Evolutionary conservation across 1,284 basidiomycete genomes (phyloP).

Genomic region (Thecaphora thlaspeos): DNA sequence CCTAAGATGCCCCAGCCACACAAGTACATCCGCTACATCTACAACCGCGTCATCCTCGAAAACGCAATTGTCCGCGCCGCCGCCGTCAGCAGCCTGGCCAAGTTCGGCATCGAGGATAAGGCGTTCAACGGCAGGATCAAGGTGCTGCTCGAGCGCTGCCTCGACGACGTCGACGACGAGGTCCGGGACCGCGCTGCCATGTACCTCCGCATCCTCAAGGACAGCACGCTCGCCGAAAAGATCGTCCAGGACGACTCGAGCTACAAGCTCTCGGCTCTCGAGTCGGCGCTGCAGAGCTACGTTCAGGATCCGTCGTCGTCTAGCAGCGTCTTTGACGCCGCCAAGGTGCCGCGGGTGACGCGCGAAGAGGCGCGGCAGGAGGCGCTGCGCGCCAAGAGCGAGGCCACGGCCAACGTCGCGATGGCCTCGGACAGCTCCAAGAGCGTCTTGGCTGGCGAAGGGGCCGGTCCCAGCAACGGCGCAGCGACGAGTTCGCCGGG

Average conservation of each 20-base stretch:
- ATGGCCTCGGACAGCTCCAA: conserved; percentile 49
- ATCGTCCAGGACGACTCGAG: conserved; percentile 83
- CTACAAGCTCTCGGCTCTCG: conserved; percentile 52
- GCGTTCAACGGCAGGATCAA: conserved; percentile 80
- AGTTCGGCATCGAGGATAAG: conserved; percentile 85
- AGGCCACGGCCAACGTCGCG: conserved; percentile 49
- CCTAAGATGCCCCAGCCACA: conserved; percentile 92
- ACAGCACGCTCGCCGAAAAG: conserved; percentile 74
- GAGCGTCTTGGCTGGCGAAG: conserved; percentile 18
- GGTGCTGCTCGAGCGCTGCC: conserved; percentile 70
- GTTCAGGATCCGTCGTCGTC: conserved; percentile 39
- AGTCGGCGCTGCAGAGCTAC: conserved; percentile 45
- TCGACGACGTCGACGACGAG: conserved; percentile 99
- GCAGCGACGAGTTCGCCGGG: conserved; percentile 23
- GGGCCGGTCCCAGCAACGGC: conserved; percentile 23
- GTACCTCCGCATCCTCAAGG: conserved; percentile 74
- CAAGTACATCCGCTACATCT: conserved; percentile 99
- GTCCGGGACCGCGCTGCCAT: conserved; percentile 95
- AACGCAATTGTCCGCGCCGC: conserved; percentile 97
- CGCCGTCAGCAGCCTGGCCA: conserved; percentile 88
- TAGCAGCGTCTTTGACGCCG: conserved; percentile 44
- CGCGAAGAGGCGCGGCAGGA: conserved; percentile 47
- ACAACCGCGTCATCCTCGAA: conserved; percentile 97
- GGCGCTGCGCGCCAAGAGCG: conserved; percentile 48
- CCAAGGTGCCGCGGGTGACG: conserved; percentile 44